These are phyloP conservation scores for Albifimbria verrucaria DNA, from an alignment of 2,329 filamentous ascomycete genomes.

Conservation along the genomic window DNA sequence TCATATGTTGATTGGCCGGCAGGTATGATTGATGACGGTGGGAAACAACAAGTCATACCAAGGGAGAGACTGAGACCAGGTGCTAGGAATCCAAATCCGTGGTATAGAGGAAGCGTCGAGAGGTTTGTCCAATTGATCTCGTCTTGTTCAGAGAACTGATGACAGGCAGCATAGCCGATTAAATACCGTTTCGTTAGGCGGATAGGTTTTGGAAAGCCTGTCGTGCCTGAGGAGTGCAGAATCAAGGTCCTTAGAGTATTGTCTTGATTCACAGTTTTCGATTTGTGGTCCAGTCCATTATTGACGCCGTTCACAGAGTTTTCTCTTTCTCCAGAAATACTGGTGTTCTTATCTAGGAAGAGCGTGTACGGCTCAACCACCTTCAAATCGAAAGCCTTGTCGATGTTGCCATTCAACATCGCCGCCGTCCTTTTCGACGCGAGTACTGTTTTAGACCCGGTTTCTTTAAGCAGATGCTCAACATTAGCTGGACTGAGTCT, in stretches of 20 bases:
- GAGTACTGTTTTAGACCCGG: slow-evolving; percentile 8
- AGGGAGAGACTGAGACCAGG: slow-evolving; percentile 21
- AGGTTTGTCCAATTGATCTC: slow-evolving; percentile 17
- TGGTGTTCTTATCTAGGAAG: not conserved
- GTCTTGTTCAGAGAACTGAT: slow-evolving; percentile 14
- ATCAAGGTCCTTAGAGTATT: slow-evolving; percentile 14
- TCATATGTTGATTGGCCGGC: slow-evolving; percentile 16
- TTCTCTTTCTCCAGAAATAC: not conserved
- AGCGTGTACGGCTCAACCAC: not conserved
- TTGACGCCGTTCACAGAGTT: not conserved
- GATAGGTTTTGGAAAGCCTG: slow-evolving; percentile 30
- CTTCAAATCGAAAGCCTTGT: not conserved
- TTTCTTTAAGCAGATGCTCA: slow-evolving; percentile 12
- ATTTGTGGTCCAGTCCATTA: not conserved
- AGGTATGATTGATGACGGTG: slow-evolving; percentile 18
- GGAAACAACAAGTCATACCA: slow-evolving; percentile 23
- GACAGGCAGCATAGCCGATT: slow-evolving; percentile 23
- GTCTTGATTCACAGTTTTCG: slow-evolving; percentile 10
- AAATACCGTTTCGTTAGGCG: slow-evolving; percentile 23
- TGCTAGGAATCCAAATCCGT: slow-evolving; percentile 26
- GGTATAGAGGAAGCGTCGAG: slow-evolving; percentile 29
- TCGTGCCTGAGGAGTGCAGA: slow-evolving; percentile 30
- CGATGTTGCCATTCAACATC: not conserved
- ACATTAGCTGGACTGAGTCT: slow-evolving; percentile 14
- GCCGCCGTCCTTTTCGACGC: slow-evolving; percentile 10